Evolutionary conservation across 148 eudicot genomes (phyloP).

Genomic region (Cornus florida): DNA sequence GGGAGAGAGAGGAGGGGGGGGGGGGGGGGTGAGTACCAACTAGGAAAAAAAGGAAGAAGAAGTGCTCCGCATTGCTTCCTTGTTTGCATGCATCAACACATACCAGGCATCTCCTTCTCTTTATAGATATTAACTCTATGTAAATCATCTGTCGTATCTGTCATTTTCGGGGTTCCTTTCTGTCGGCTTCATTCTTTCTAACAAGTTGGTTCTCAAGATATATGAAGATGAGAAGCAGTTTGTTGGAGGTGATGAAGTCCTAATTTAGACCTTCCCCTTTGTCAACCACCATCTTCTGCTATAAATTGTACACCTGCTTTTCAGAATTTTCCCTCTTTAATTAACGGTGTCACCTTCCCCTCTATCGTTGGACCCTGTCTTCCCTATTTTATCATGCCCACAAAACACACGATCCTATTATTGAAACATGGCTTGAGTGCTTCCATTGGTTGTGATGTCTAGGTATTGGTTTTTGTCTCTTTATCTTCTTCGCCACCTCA

Average conservation of each 20-base stretch:
- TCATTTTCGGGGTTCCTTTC: neutral
- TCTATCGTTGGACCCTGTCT: neutral
- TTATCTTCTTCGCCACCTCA: neutral
- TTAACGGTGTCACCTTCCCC: neutral
- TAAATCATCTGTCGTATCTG: too few species aligned
- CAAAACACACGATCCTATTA: neutral
- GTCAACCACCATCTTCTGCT: neutral
- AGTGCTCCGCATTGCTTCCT: neutral
- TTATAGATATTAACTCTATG: too few species aligned
- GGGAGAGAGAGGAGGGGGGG: too few species aligned
- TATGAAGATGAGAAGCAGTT: neutral
- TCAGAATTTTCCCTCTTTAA: neutral
- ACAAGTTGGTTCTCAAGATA: neutral
- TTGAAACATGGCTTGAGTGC: neutral
- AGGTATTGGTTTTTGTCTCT: neutral
- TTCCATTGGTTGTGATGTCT: neutral
- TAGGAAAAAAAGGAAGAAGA: neutral
- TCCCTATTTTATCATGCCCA: neutral
- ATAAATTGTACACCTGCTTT: neutral
- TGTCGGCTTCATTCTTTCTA: neutral
- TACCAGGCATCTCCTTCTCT: neutral
- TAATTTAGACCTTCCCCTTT: neutral
- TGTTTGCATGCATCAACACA: neutral
- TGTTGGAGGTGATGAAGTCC: neutral
- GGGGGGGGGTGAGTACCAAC: too few species aligned